These are phyloP conservation scores for Cryphonectria nitschkei DNA, from an alignment of 2,329 filamentous ascomycete species.

Conservation along the genomic window DNA sequence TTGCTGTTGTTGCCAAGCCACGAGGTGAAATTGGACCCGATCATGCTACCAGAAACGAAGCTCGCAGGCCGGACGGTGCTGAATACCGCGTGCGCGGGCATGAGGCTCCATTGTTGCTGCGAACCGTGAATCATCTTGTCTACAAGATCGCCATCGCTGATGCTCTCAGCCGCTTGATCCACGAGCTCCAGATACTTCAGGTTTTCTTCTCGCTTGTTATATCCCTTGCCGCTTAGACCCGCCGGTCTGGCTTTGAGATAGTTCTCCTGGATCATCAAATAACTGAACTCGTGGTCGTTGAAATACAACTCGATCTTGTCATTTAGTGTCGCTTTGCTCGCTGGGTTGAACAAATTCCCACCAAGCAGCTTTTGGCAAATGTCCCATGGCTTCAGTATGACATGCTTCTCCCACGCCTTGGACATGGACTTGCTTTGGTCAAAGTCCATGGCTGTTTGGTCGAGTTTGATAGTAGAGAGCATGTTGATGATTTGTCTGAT, in stretches of 20 bases:
- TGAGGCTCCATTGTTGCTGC: conserved; percentile 97
- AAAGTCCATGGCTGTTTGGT: conserved; percentile 77
- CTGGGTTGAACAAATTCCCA: conserved; percentile 80
- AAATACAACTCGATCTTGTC: conserved; percentile 99
- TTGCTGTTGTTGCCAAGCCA: conserved; percentile 98
- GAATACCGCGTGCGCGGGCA: conserved; percentile 95
- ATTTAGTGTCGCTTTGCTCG: conserved; percentile 85
- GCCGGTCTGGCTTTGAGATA: conserved; percentile 83
- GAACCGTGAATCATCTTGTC: conserved; percentile 98
- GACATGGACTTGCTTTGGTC: conserved; percentile 92
- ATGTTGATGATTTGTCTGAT: conserved; percentile 99
- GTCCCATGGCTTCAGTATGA: conserved; percentile 96
- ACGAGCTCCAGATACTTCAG: conserved; percentile 85
- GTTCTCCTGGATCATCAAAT: conserved; percentile 97
- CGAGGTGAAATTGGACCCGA: conserved; percentile 76
- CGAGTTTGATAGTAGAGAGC: conserved; percentile 91
- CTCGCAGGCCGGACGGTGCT: conserved; percentile 92
- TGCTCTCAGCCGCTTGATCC: conserved; percentile 89
- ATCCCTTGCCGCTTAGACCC: conserved; percentile 60
- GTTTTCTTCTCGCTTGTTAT: conserved; percentile 68
- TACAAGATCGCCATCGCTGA: conserved; percentile 94
- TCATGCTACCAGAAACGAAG: conserved; percentile 79
- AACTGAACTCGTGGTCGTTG: conserved; percentile 98
- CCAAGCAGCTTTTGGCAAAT: conserved; percentile 92
- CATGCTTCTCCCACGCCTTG: conserved; percentile 97